Evolutionary conservation across 148 eudicot species (phyloP), one percentile per base, ranked within the genome.

Genomic region (Simmondsia chinensis): DNA sequence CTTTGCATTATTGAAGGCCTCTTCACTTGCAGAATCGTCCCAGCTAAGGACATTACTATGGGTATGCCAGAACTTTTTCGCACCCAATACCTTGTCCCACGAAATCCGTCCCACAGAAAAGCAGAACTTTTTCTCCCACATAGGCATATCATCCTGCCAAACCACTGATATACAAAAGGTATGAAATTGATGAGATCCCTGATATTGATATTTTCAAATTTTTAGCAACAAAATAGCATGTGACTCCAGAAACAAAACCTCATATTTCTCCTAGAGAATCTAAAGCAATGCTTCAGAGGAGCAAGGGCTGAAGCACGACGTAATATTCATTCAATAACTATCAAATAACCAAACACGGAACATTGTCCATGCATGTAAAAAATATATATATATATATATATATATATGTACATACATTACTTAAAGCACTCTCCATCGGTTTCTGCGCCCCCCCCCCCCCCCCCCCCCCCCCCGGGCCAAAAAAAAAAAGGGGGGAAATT

Each of bases 71-170:
- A 57, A 74, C 37, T 60, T 68, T 39, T 60, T 82, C 4, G 80
- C 79, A 44, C 68, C 59, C 44, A 79, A 27, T 33, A 83, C 80
- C 52, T 65, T 79, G 49, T 65, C 63, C 88, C 96, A 82, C 42
- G 82, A 66, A 60, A 87, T 57, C 52, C 51, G 52, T 34, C 96
- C 88, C 18, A 68, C 66, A 34, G 48, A 42, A 48, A 48, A 56
- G 74, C 88, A 76, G 52, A 79, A 82, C 42, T 77, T 72, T 36
- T 68, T 74, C 63, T 87, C 96, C 96, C 94, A 82, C 34, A 68
- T 57, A 21, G 81, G 85, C 24, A 74, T 70, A 58, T 56, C 71
- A 54, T 61, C 76, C 47, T 74, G 68, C 76, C 78, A 77, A 45
- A 39, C 63, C 53, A 61, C 87, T 75, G 58, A 20, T 20, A 8